phyloP scores from a whole-genome alignment of 208 protist genomes.

The Trypanosoma cruzi region DNA sequence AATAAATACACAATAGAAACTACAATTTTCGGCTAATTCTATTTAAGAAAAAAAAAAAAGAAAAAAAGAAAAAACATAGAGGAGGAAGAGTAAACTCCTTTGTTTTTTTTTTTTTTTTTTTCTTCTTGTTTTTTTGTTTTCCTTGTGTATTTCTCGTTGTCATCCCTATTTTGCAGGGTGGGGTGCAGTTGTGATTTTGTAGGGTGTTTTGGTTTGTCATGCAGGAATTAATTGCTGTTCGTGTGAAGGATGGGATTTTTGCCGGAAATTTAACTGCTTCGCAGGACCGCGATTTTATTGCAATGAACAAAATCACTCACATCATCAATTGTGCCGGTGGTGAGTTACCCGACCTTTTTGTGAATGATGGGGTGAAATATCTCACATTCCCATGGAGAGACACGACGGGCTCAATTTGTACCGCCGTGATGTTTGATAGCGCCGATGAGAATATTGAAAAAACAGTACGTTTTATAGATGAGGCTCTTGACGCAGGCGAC shows the following conservation, averaged over 20 bases:
- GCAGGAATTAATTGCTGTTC: constrained; percentile 83
- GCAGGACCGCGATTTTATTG: constrained; percentile 88
- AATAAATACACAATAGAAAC: constrained; percentile 1
- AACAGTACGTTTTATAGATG: constrained; percentile 41
- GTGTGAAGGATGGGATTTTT: constrained; percentile 94
- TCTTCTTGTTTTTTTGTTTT: not conserved
- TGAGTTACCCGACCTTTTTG: constrained; percentile 83
- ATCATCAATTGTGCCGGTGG: constrained; percentile 92
- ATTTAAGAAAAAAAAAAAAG: constrained; percentile 6
- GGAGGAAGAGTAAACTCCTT: constrained; percentile 8
- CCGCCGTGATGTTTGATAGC: constrained; percentile 84
- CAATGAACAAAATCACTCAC: constrained; percentile 94
- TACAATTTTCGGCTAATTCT: constrained; percentile 3
- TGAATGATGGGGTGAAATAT: constrained; percentile 82
- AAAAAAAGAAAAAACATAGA: not conserved
- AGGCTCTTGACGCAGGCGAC: constrained; percentile 76
- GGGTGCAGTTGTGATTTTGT: not conserved
- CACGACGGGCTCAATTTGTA: constrained; percentile 63
- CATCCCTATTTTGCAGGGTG: not conserved
- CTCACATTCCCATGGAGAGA: constrained; percentile 93
- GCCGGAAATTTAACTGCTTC: constrained; percentile 84
- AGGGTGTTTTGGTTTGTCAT: constrained; percentile 25
- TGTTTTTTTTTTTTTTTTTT: not conserved
- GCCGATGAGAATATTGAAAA: constrained; percentile 81
- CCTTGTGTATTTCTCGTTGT: not conserved